phyloP scores from a whole-genome alignment of 2,329 filamentous ascomycete genomes.

The Cercospora sp. region DNA sequence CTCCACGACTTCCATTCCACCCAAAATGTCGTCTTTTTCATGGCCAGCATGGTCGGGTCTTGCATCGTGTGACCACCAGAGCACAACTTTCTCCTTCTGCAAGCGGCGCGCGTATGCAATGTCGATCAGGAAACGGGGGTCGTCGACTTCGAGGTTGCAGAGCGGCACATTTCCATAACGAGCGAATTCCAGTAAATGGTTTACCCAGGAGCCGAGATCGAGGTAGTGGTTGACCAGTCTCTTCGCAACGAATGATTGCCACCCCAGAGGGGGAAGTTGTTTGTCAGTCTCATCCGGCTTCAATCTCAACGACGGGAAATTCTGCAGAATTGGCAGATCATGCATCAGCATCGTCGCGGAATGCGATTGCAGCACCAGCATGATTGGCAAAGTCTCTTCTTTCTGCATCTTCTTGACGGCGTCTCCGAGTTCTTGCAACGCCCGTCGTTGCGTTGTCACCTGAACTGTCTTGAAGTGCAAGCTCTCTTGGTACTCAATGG shows the following conservation, averaged over 20 bases:
- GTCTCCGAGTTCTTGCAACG: conserved; percentile 83
- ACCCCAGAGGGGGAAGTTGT: conserved; percentile 85
- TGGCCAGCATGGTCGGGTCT: conserved; percentile 94
- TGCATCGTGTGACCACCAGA: conserved; percentile 93
- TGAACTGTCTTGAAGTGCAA: conserved; percentile 83
- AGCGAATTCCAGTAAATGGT: conserved; percentile 82
- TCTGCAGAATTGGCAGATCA: conserved; percentile 78
- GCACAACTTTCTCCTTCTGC: conserved; percentile 85
- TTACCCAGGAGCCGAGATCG: conserved; percentile 86
- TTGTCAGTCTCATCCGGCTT: conserved; percentile 82
- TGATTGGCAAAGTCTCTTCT: conserved; percentile 75
- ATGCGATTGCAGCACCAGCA: conserved; percentile 89
- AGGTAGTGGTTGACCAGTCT: conserved; percentile 87
- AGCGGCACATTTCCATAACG: conserved; percentile 92
- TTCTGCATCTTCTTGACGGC: conserved; percentile 85
- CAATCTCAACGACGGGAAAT: conserved; percentile 80
- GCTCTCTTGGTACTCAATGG: conserved; percentile 83
- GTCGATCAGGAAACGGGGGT: conserved; percentile 93
- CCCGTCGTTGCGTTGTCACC: conserved; percentile 85
- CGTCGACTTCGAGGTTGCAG: conserved; percentile 92
- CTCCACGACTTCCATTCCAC: conserved; percentile 74
- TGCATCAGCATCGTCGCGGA: conserved; percentile 78
- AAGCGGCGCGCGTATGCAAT: conserved; percentile 88
- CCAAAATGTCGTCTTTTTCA: conserved; percentile 85
- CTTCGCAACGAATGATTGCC: conserved; percentile 86